Base-by-base conservation (phyloP, 257 asterid genomes). In the Fraxinus pennsylvanica region DNA sequence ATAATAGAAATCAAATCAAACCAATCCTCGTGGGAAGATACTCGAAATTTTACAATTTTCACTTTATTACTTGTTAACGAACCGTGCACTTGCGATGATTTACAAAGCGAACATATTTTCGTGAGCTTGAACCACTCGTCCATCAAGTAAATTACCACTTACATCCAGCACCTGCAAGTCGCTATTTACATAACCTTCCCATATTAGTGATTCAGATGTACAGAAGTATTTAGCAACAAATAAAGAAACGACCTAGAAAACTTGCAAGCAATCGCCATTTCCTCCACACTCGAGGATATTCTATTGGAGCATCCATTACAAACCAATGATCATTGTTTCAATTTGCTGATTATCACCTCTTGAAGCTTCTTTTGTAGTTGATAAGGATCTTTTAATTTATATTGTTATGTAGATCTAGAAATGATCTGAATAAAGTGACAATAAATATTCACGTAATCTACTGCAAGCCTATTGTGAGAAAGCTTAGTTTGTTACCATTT, bases 271-370 rank as follows among this genome's bases (percentile, higher is more conserved):
- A 82, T 86, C 91, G 43, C 98, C 99, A 78, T 88, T 86, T 74
- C 94, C 92, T 81, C 93, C 99, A 96, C 98, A 95, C 76, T 90
- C 77, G 90, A 88, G 75, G 93, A 95, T 45, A 78, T 82, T 45
- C 99, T 98, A 86, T 90, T 95, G 57, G 97, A 83, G 83, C 96
- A 93, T 47, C 98, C 99, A 30, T 77, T 88, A 97, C 98, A 93
- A 83, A 91, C 83, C 93, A 17, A 82, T 85, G 27, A 89, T 78
- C 85, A 90, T 65, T 29, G 97, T 97, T 87, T 93, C 99, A 39
- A 84, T 91, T 78, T 94, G 88, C 71, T 92, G 89, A 80, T 82
- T 90, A 76, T 93, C 99, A 59, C 93, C 99, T 69, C 89, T 92
- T 76, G 81, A 90, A 70, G 92, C 83, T 85, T 97, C 98, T 81